These are phyloP conservation scores for Colletotrichum sp. DNA, from an alignment of 2,329 filamentous ascomycete species.

Conservation along the genomic window DNA sequence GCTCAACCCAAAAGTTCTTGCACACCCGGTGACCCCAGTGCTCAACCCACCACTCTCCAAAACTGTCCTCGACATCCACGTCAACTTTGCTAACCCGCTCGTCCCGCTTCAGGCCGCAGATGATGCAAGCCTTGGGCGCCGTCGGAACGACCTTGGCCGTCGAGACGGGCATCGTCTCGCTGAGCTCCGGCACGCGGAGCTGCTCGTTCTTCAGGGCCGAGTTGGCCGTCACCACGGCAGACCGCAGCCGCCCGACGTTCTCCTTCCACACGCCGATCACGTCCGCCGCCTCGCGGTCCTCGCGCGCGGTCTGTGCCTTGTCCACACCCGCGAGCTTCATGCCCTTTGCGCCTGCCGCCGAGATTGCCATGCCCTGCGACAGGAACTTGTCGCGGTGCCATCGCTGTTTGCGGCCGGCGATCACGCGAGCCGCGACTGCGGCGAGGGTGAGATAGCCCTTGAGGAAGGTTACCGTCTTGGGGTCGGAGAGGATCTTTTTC, in stretches of 20 bases:
- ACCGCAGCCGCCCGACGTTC: conserved; percentile 75
- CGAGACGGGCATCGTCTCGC: conserved; percentile 70
- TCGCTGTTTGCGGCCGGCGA: conserved; percentile 82
- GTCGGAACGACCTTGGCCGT: conserved; percentile 75
- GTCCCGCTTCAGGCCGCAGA: conserved; percentile 88
- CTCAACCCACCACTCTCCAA: conserved; percentile 96
- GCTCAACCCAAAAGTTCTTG: conserved; percentile 82
- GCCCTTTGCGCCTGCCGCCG: conserved; percentile 74
- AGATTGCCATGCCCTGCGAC: conserved; percentile 87
- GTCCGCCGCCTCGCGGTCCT: conserved; percentile 84
- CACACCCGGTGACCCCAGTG: conserved; percentile 84
- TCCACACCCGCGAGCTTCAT: conserved; percentile 94
- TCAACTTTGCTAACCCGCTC: conserved; percentile 82
- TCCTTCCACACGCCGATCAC: conserved; percentile 76
- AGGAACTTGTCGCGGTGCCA: conserved; percentile 91
- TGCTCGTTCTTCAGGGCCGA: conserved; percentile 37
- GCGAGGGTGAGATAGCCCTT: conserved; percentile 66
- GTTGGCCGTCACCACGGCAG: conserved; percentile 71
- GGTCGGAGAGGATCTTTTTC: conserved; percentile 67
- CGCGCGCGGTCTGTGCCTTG: conserved; percentile 79
- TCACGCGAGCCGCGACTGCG: conserved; percentile 75
- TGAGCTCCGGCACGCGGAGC: conserved; percentile 71
- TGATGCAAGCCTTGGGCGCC: conserved; percentile 75
- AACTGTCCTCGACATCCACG: conserved; percentile 81
- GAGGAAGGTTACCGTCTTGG: conserved; percentile 66